Conservation (phyloP, 73 alveolate genomes). For the Tetrahymena malaccensis region DNA sequence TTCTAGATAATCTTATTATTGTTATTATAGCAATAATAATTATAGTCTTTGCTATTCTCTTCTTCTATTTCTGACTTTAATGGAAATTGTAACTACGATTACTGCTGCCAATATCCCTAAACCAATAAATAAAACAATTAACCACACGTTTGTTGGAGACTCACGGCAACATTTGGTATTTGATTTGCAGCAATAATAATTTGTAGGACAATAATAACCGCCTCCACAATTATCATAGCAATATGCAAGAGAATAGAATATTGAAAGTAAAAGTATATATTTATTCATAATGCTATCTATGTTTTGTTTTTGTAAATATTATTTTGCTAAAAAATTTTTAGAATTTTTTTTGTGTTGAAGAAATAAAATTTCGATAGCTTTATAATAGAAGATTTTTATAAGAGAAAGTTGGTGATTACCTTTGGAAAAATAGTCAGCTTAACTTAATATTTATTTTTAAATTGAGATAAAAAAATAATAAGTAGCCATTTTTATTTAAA, state of each 20-base stretch:
- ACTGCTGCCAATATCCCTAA: not conserved
- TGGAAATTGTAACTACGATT: not conserved
- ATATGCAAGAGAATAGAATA: not conserved
- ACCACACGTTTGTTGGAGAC: not conserved
- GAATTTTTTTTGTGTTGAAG: no score
- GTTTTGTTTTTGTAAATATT: no score
- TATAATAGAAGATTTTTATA: no score
- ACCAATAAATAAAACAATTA: not conserved
- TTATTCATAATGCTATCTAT: not conserved
- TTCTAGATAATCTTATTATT: not conserved
- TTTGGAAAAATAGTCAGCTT: no score
- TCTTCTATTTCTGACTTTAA: not conserved
- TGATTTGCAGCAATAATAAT: not conserved
- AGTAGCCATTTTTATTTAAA: no score
- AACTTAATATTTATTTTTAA: no score
- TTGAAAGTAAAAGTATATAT: not conserved
- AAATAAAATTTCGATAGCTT: no score
- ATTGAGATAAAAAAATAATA: no score
- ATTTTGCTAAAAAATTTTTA: no score
- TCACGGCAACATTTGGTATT: not conserved
- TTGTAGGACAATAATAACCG: not conserved
- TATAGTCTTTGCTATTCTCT: not conserved
- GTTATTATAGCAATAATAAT: not conserved
- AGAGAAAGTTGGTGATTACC: no score
- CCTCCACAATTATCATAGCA: not conserved